Evolutionary conservation across 768 basidiomycete genomes (phyloP), one percentile per base, ranked within the genome.

Genomic region (Lyophyllum decastes): DNA sequence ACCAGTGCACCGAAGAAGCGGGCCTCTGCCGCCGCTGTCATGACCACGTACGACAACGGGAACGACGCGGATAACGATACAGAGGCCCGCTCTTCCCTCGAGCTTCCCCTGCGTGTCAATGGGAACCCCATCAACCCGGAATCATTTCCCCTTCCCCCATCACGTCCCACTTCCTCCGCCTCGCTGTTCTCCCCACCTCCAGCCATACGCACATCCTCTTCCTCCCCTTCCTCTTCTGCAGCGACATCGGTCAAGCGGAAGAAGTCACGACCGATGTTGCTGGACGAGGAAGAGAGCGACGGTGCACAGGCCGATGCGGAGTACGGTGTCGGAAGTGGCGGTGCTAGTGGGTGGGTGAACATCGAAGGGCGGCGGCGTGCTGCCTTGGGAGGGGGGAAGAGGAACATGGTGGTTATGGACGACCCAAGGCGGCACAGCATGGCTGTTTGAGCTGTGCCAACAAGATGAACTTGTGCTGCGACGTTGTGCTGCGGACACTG

Each of bases 271-370:
- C 77, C 80, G 4, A 77, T 79, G 19, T 57, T 72, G 6, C 72
- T 75, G 1, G 77, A 80, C 0, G 83, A 85, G 4, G 82, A 76
- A 4, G 86, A 88, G 54, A 86, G 84, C 61, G 89, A 87, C 34
- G 87, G 85, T 0, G 82, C 78, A n/a, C 83, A 90, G 61, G 88
- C 87, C 2, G 89, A 90, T 66, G 87, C 78, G 19, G 89, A 90
- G 69, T 86, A 78, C 40, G 61, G 64, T 35, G 65, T 49, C 9
- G 44, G 66, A 53, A 57, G 60, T 45, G 65, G 58, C 60, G 71
- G 55, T 8, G 54, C 57, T 40, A 61, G 57, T 21, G 65, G 71
- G 25, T 86, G 85, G 82, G 74, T 81, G 45, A 85, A 85, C 66
- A 66, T 82, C 10, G 86, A 86, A 17, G 80, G 81, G 9, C 77